phyloP scores from a whole-genome alignment of 2,329 filamentous ascomycete genomes.

The Calonectria pteridis region DNA sequence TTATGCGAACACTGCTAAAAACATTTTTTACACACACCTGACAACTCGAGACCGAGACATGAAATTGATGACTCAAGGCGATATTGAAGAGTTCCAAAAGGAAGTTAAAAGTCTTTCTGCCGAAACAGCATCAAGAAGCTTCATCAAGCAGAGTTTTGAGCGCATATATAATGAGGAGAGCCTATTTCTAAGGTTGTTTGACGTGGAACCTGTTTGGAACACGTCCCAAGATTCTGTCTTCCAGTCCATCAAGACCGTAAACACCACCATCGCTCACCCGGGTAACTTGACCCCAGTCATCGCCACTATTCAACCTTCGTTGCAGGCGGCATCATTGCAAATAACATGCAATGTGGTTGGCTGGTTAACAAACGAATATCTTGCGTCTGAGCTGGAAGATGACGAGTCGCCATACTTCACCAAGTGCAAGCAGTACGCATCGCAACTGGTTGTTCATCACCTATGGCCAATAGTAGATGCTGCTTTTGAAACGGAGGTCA shows the following conservation, averaged over 20 bases:
- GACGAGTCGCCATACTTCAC: constrained; percentile 66
- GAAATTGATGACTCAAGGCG: constrained; percentile 64
- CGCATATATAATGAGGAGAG: constrained; percentile 67
- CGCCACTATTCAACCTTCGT: constrained; percentile 60
- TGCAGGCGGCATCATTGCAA: constrained; percentile 62
- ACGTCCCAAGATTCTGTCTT: constrained; percentile 64
- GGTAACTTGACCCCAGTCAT: constrained; percentile 67
- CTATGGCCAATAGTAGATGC: constrained; percentile 69
- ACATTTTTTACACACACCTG: constrained; percentile 67
- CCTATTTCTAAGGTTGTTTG: constrained; percentile 68
- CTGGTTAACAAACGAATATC: constrained; percentile 70
- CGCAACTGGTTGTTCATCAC: constrained; percentile 67
- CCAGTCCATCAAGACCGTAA: constrained; percentile 60
- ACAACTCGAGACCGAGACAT: constrained; percentile 66
- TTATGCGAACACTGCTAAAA: constrained; percentile 66
- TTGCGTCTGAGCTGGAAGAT: constrained; percentile 68
- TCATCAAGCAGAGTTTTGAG: constrained; percentile 71
- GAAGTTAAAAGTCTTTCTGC: constrained; percentile 62
- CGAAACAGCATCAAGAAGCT: constrained; percentile 69
- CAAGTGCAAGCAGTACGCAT: constrained; percentile 69
- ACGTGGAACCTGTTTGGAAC: constrained; percentile 66
- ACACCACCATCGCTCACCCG: constrained; percentile 65
- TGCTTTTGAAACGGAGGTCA: constrained; percentile 67
- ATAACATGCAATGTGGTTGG: constrained; percentile 68
- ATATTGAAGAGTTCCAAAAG: constrained; percentile 66